Conservation (phyloP, 345 rosid genomes). For the Mercurialis annua region DNA sequence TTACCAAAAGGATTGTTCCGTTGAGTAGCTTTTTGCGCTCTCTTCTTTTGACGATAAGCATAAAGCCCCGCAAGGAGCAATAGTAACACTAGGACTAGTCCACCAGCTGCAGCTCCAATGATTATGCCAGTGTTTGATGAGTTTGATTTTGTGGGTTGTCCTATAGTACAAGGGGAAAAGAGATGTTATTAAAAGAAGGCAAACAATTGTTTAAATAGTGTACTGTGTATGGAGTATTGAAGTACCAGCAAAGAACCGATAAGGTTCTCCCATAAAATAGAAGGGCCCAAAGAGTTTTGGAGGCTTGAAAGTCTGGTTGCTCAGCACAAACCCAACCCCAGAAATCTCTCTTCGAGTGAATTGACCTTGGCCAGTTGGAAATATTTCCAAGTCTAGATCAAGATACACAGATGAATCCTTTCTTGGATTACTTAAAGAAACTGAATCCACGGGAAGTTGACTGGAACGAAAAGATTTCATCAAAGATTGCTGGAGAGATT, state of each 20-base stretch:
- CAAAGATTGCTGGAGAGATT: slow-evolving; percentile 33
- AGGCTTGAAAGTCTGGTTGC: slow-evolving; percentile 64
- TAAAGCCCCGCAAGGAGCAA: slow-evolving; percentile 62
- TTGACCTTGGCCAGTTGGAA: slow-evolving; percentile 44
- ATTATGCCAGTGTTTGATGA: slow-evolving; percentile 46
- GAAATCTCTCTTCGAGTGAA: slow-evolving; percentile 47
- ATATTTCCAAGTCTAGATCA: slow-evolving; percentile 41
- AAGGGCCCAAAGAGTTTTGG: slow-evolving; percentile 58
- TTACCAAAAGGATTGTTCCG: slow-evolving; percentile 73
- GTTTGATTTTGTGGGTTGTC: slow-evolving; percentile 21
- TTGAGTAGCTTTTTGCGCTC: slow-evolving; percentile 59
- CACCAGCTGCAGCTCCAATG: slow-evolving; percentile 72
- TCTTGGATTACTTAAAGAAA: slow-evolving; percentile 53
- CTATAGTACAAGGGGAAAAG: slow-evolving; percentile 16
- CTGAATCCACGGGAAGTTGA: slow-evolving; percentile 60
- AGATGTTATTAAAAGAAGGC: background rate
- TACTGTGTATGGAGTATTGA: background rate
- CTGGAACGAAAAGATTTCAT: slow-evolving; percentile 20
- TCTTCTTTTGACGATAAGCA: slow-evolving; percentile 64
- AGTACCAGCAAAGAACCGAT: slow-evolving; percentile 51
- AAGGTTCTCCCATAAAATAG: slow-evolving; percentile 36
- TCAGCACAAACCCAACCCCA: slow-evolving; percentile 47
- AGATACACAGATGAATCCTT: slow-evolving; percentile 43
- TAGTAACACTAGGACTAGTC: slow-evolving; percentile 42
- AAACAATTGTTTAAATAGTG: background rate